Conservation (phyloP, 257 asterid species). For the Ajuga chamaepitys region DNA sequence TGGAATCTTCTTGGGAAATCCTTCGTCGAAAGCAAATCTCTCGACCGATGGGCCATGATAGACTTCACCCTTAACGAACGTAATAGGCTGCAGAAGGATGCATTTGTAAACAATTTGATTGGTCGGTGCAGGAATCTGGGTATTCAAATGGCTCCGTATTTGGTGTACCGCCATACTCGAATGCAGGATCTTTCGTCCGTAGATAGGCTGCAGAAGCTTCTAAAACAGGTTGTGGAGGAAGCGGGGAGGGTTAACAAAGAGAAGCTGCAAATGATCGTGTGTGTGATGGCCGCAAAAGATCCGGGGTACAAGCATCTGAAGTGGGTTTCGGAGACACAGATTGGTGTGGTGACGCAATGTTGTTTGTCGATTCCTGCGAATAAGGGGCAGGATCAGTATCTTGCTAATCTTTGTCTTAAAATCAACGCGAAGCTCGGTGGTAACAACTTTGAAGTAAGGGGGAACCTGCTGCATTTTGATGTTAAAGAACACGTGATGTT, state of each 20-base stretch:
- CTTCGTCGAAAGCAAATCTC: conserved; percentile 30
- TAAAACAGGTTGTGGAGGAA: conserved; percentile 21
- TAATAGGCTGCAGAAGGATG: not conserved
- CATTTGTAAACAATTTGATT: conserved; percentile 23
- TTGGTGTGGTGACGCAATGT: conserved; percentile 67
- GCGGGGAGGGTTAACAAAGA: conserved; percentile 7
- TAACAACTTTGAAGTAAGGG: conserved; percentile 44
- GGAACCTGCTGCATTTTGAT: conserved; percentile 33
- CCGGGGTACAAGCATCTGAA: conserved; percentile 54
- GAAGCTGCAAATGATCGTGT: conserved; percentile 44
- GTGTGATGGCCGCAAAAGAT: conserved; percentile 43
- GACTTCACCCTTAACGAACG: conserved; percentile 39
- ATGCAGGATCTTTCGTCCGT: conserved; percentile 39
- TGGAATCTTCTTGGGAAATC: conserved; percentile 56
- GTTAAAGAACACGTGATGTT: conserved; percentile 77
- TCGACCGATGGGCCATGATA: conserved; percentile 60
- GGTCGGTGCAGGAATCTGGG: conserved; percentile 32
- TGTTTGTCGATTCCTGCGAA: conserved; percentile 24
- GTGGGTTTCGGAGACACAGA: conserved; percentile 53
- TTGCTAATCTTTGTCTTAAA: conserved; percentile 59
- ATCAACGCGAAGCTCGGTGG: conserved; percentile 80
- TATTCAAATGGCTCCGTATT: conserved; percentile 41
- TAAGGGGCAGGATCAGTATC: conserved; percentile 41
- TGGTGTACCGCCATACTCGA: not conserved
- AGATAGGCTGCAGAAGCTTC: conserved; percentile 26